Conservation (phyloP, 179 eudicot species). For the Amaranthus tricolor region DNA sequence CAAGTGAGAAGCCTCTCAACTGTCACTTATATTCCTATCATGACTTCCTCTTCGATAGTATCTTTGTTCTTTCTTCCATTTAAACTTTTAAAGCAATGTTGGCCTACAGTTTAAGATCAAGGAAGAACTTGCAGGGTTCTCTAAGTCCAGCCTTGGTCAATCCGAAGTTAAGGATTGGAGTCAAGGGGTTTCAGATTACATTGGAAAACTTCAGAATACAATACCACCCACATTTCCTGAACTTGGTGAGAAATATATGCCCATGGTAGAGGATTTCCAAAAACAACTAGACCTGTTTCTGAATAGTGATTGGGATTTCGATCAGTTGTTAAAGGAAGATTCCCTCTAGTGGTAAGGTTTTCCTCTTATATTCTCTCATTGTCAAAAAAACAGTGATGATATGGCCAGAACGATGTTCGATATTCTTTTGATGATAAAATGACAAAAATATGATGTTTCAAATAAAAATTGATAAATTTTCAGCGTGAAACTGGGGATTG, state of each 20-base stretch:
- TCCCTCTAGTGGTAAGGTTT: conserved; percentile 86
- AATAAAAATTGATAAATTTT: no score
- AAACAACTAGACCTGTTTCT: conserved; percentile 67
- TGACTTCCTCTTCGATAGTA: neutral
- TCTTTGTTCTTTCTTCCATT: no score
- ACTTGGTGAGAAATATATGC: conserved; percentile 49
- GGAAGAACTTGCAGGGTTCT: conserved; percentile 44
- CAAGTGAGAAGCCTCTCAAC: conserved; percentile 42
- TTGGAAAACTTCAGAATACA: no score
- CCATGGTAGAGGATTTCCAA: conserved; percentile 58
- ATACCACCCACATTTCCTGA: conserved; percentile 52
- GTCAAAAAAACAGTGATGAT: neutral
- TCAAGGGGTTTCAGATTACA: no score
- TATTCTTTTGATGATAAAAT: neutral
- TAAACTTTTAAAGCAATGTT: neutral
- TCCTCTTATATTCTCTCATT: conserved; percentile 17
- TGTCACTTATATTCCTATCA: conserved; percentile 30
- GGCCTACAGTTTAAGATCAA: conserved; percentile 29
- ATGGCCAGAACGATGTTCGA: neutral
- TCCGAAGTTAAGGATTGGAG: conserved; percentile 52
- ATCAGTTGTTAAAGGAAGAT: conserved; percentile 70
- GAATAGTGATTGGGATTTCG: conserved; percentile 83
- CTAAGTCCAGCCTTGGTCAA: conserved; percentile 44
- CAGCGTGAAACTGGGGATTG: no score
- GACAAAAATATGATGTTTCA: no score